Evolutionary conservation across 768 basidiomycete genomes (phyloP).

Genomic region (Tremella fuciformis): DNA sequence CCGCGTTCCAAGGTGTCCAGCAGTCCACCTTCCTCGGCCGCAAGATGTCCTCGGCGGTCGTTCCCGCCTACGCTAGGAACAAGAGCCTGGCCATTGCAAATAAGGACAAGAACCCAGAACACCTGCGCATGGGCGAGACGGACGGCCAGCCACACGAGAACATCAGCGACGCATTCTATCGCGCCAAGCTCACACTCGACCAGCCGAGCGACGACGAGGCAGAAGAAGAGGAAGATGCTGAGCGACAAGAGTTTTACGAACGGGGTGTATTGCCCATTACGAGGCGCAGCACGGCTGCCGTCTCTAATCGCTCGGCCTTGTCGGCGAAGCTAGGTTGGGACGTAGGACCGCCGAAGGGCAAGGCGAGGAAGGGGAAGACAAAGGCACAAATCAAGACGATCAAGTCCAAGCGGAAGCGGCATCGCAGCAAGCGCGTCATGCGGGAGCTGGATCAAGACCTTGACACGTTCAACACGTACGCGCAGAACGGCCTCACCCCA

Average conservation of each 20-base stretch:
- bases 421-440: slow-evolving; percentile 32
- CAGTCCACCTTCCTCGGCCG: slow-evolving; percentile 33
- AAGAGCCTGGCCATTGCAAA: slow-evolving; percentile 22
- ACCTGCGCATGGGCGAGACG: slow-evolving; percentile 36
- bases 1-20: not conserved
- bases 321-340: slow-evolving; percentile 31
- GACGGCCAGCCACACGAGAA: slow-evolving; percentile 11
- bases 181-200: slow-evolving; percentile 28
- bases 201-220: slow-evolving; percentile 25
- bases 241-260: not conserved
- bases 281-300: not conserved
- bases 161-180: slow-evolving; percentile 35
- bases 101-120: slow-evolving; percentile 26
- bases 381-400: slow-evolving; percentile 11
- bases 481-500: slow-evolving; percentile 34
- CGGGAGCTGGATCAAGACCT: slow-evolving; percentile 33
- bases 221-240: not conserved
- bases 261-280: not conserved
- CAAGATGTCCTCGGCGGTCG: slow-evolving; percentile 22
- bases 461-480: slow-evolving; percentile 40
- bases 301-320: slow-evolving; percentile 7
- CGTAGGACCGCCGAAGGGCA: slow-evolving; percentile 20
- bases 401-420: slow-evolving; percentile 16
- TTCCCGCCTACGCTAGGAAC: slow-evolving; percentile 32
- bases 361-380: slow-evolving; percentile 9